These are phyloP conservation scores for Edaphochlamys debaryana DNA, from an alignment of 139 green algal species.

Conservation along the genomic window DNA sequence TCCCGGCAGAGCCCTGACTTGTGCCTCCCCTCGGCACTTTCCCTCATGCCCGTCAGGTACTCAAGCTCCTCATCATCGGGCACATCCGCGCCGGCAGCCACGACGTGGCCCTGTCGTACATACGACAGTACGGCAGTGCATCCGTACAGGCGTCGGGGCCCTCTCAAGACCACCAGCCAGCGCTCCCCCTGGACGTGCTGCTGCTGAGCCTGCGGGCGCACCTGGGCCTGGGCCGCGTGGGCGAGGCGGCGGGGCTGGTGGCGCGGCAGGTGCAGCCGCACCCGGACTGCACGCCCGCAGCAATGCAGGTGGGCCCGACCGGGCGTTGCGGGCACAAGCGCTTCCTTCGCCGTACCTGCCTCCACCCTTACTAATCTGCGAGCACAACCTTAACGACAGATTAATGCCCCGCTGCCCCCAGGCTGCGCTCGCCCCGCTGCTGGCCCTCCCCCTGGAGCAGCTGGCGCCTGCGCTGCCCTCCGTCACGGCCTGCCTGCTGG, in stretches of 20 bases:
- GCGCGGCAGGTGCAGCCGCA: constrained; percentile 8
- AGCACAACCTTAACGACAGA: too few species aligned
- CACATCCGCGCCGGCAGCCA: not conserved
- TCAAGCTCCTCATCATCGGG: constrained; percentile 14
- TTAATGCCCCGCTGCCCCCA: too few species aligned
- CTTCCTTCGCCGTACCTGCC: too few species aligned
- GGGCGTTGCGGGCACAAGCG: too few species aligned
- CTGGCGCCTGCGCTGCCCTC: not conserved
- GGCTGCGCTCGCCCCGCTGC: constrained; percentile 2
- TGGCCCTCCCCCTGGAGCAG: not conserved
- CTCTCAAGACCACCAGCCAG: too few species aligned
- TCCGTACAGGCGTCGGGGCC: not conserved
- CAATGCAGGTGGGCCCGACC: not conserved
- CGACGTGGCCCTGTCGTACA: constrained; percentile 9
- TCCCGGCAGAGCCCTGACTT: too few species aligned
- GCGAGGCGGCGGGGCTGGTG: constrained; percentile 31
- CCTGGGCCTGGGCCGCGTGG: constrained; percentile 1
- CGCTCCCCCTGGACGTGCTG: constrained; percentile 16
- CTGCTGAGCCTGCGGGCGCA: constrained; percentile 8
- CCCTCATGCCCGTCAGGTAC: constrained; percentile 12
- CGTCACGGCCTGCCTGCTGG: constrained; percentile 19
- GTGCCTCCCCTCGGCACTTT: too few species aligned
- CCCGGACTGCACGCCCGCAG: not conserved
- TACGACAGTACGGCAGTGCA: not conserved
- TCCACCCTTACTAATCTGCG: too few species aligned